A percentile compares a stretch with the other conserved stretches of the same genome.
These are phyloP conservation scores for Halophytophthora polymorphica DNA, from an alignment of 352 stramenopile species.

Conservation along the genomic window DNA sequence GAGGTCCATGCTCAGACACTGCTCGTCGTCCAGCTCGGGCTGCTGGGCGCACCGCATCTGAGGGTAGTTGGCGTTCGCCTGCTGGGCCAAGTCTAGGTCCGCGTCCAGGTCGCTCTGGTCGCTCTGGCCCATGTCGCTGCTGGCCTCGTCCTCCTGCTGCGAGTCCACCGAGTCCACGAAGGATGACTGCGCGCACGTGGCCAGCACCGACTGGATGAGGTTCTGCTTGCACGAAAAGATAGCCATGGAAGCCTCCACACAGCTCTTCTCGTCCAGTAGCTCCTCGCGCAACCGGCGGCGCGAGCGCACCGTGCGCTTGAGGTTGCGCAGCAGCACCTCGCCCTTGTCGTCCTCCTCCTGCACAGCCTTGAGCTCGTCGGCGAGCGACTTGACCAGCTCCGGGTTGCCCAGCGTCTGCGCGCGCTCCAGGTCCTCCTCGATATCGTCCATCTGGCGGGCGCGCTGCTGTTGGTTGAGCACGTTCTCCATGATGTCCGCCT, in stretches of 20 bases:
- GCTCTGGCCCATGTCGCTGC: slow-evolving; percentile 26
- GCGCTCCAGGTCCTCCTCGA: slow-evolving; percentile 53
- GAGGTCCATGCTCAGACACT: slow-evolving; percentile 12
- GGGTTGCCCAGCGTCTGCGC: slow-evolving; percentile 50
- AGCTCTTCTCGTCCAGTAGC: slow-evolving; percentile 31
- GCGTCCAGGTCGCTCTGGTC: slow-evolving; percentile 25
- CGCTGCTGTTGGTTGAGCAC: slow-evolving; percentile 45
- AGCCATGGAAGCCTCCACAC: slow-evolving; percentile 41
- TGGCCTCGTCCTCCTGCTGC: slow-evolving; percentile 28
- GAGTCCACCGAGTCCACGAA: slow-evolving; percentile 15
- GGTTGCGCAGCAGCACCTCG: slow-evolving; percentile 38
- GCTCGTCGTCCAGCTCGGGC: slow-evolving; percentile 10
- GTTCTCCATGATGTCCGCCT: slow-evolving; percentile 50
- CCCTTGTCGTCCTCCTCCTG: slow-evolving; percentile 47
- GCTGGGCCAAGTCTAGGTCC: slow-evolving; percentile 18
- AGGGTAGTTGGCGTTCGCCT: slow-evolving; percentile 9
- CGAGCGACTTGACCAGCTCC: slow-evolving; percentile 43
- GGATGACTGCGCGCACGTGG: slow-evolving; percentile 37
- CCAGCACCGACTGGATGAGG: slow-evolving; percentile 56
- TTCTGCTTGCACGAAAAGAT: slow-evolving; percentile 54
- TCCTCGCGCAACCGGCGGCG: slow-evolving; percentile 31
- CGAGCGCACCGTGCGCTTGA: slow-evolving; percentile 40
- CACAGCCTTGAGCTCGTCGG: slow-evolving; percentile 44
- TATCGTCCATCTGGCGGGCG: slow-evolving; percentile 37
- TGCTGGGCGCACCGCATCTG: slow-evolving; percentile 16